Percentiles rank a stretch among this genome's conserved stretches.
These are phyloP conservation scores for Nissolia schottii DNA, from an alignment of 306 rosid genomes.

Conservation along the genomic window DNA sequence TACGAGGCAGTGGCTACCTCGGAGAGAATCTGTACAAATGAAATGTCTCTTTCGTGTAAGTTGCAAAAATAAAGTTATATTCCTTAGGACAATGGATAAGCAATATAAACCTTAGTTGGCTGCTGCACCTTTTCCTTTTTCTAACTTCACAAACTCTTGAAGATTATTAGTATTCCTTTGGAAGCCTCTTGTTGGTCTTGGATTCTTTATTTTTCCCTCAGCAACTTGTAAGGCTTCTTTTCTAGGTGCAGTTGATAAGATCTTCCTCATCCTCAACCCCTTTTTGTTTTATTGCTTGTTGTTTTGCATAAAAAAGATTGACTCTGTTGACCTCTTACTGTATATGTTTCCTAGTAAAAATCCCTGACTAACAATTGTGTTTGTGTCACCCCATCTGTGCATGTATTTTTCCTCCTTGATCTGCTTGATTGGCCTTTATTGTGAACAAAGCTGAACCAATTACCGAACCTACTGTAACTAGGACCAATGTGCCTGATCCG, in stretches of 20 bases:
- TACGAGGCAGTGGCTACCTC: constrained; percentile 19
- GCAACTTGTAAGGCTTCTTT: constrained; percentile 13
- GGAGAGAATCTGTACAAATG: constrained; percentile 16
- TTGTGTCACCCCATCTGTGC: constrained; percentile 33
- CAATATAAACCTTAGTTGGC: constrained; percentile 4
- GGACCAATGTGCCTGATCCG: constrained; percentile 52
- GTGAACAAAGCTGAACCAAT: constrained; percentile 43
- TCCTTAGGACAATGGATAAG: constrained; percentile 20
- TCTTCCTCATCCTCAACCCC: constrained; percentile 8
- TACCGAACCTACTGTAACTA: constrained; percentile 40
- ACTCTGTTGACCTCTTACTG: background rate
- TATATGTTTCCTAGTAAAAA: background rate
- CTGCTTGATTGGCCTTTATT: constrained; percentile 30
- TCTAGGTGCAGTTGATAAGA: background rate
- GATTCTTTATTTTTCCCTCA: background rate
- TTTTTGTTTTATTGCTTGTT: background rate
- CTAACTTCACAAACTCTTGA: constrained; percentile 5
- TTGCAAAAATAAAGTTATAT: constrained; percentile 19
- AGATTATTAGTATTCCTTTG: constrained; percentile 13
- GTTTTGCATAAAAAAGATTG: background rate
- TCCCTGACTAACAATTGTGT: background rate
- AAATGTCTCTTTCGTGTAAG: constrained; percentile 23
- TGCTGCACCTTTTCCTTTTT: background rate
- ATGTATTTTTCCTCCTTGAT: constrained; percentile 35
- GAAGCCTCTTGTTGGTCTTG: background rate